Conservation (phyloP, 2,329 filamentous ascomycete species). For the Fusarium guadeloupense region DNA sequence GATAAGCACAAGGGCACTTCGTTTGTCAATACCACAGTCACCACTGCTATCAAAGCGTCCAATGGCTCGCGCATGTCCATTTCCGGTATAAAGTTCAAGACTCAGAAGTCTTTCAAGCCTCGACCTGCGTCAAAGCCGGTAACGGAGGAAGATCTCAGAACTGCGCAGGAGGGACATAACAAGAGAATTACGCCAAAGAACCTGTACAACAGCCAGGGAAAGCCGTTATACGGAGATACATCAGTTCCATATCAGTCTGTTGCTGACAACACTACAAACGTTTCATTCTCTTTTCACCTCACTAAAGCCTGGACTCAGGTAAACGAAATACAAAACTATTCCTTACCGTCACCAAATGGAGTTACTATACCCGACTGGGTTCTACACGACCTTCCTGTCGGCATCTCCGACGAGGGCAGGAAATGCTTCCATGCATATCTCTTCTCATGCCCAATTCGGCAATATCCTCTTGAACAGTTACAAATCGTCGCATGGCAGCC, state of each 20-base stretch:
- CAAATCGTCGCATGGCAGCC: constrained; percentile 8
- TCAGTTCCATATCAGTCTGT: constrained; percentile 3
- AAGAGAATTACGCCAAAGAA: not conserved
- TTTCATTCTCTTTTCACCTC: not conserved
- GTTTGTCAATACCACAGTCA: constrained; percentile 2
- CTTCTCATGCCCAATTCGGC: constrained; percentile 1
- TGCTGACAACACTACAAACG: not conserved
- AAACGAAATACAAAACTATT: not conserved
- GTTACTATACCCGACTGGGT: not conserved
- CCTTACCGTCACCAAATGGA: not conserved
- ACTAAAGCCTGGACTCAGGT: constrained; percentile 1
- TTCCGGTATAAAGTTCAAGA: not conserved
- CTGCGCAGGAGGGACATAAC: not conserved
- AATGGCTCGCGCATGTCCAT: not conserved
- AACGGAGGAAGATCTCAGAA: not conserved
- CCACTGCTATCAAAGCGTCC: not conserved
- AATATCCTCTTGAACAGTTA: constrained; percentile 7
- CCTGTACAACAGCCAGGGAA: not conserved
- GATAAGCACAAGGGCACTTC: constrained; percentile 9
- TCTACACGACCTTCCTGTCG: not conserved
- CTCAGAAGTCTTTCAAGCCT: not conserved
- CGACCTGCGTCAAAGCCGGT: not conserved
- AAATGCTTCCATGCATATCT: constrained; percentile 8
- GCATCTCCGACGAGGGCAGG: constrained; percentile 1
- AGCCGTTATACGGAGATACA: too few species aligned